Conservation (phyloP, 31 red algal species). For the Endocladia muricata region DNA sequence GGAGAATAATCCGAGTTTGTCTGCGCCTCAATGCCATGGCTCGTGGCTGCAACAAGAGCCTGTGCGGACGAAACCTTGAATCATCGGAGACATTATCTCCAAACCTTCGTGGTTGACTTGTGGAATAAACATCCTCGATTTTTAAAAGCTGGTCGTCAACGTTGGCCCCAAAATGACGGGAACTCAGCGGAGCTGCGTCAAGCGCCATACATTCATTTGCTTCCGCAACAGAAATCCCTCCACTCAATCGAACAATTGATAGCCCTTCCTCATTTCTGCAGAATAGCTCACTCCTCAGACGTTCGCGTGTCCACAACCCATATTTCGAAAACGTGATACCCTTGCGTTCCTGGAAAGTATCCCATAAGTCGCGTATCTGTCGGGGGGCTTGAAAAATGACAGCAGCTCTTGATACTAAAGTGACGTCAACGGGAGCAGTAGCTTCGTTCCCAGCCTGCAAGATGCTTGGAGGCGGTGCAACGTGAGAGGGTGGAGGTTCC, state of each 20-base stretch:
- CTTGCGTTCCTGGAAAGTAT: background rate
- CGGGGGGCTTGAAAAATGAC: conserved; percentile 45
- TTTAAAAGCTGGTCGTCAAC: conserved; percentile 35
- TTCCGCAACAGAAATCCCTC: conserved; percentile 44
- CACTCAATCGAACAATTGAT: conserved; percentile 37
- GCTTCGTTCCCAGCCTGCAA: conserved; percentile 47
- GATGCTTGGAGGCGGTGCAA: conserved; percentile 75
- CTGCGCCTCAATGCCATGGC: conserved; percentile 14
- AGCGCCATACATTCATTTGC: conserved; percentile 16
- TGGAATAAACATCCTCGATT: conserved; percentile 37
- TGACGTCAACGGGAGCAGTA: conserved; percentile 48
- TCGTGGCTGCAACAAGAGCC: conserved; percentile 42
- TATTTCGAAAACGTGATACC: conserved; percentile 20
- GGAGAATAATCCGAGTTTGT: conserved; percentile 15
- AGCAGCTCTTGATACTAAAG: conserved; percentile 48
- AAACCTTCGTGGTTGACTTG: too few species aligned
- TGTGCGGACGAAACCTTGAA: conserved; percentile 8
- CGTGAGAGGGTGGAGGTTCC: conserved; percentile 62
- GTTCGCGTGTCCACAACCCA: conserved; percentile 33
- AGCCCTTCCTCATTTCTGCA: background rate
- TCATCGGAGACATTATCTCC: background rate
- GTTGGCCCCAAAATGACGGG: conserved; percentile 1
- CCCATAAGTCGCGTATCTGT: conserved; percentile 21
- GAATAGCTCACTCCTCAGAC: conserved; percentile 19
- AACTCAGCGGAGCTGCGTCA: conserved; percentile 33